phyloP scores from a whole-genome alignment of 1,284 basidiomycete species.

The Takashimella koratensis region DNA sequence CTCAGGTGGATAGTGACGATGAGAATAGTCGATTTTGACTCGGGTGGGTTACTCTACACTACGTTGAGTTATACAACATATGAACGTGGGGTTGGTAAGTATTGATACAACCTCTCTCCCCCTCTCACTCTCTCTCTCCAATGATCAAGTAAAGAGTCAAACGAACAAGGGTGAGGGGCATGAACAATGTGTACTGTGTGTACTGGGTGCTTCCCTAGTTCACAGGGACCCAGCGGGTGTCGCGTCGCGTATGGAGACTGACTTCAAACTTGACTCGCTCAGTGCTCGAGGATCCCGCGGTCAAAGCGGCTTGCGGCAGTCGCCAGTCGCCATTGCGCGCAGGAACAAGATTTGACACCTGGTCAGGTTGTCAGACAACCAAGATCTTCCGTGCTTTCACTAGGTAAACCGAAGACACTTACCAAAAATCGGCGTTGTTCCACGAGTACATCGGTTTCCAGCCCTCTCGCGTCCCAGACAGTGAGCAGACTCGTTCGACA shows the following conservation, averaged over 20 bases:
- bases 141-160: too few species aligned
- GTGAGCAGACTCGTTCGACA: constrained; percentile 68
- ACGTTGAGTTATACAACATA: too few species aligned
- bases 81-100: too few species aligned
- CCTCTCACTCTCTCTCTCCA: too few species aligned
- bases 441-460: constrained; percentile 58
- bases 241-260: constrained; percentile 60
- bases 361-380: too few species aligned
- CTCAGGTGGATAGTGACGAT: too few species aligned
- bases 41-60: too few species aligned
- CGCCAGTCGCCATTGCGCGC: constrained; percentile 62
- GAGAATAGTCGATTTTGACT: too few species aligned
- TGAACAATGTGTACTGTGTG: neutral
- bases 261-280: constrained; percentile 53
- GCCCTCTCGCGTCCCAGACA: constrained; percentile 70
- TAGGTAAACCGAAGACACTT: too few species aligned
- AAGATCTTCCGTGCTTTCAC: too few species aligned
- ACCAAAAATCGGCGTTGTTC: constrained; percentile 68
- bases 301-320: constrained; percentile 40
- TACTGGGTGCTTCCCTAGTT: neutral
- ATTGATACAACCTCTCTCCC: too few species aligned
- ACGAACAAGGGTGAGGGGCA: neutral
- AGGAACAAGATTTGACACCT: constrained; percentile 65
- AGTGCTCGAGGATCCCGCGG: constrained; percentile 44
- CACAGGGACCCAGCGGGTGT: constrained; percentile 56